Base-by-base conservation (phyloP, 108 stramenopile species). In the Fistulifera pelliculosa region DNA sequence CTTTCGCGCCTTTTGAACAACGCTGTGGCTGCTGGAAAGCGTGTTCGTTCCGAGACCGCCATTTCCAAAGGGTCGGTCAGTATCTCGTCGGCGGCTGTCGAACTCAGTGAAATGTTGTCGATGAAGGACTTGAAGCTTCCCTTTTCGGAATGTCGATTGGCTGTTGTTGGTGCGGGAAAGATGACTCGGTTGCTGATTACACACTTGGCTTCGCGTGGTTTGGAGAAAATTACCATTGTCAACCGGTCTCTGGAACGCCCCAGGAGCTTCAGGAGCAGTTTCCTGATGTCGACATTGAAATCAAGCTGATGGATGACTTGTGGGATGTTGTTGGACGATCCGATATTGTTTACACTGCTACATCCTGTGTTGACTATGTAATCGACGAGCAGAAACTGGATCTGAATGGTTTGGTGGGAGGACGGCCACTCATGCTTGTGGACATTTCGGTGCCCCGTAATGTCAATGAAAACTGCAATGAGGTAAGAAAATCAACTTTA, bases 401-500 rank as follows among this genome's bases (percentile, higher is more conserved):
- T 61, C 78, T 70, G 44, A 88, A 94, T 66, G 90, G 87, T 2
- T 41, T 77, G 6, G 79, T 74, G 23, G 68, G 80, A 24, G 83
- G 84, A 59, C 62, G 83, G 41, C 88, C 79, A 0, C 54, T 96
- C 51, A 95, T 97, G 93, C 69, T 99, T 49, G 95, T 97, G 3
- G 98, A 99, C 65, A 99, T 99, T 66, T 81, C 94, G n/a, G 98
- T 99, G 16, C 98, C 98, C 23, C 78, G 98, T 56, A 99, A 99
- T 63, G 89, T 99, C 57, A 93, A 89, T 25, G 71, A 81, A 22
- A 85, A 93, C 47, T 84, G 87, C 64, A 78, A 73, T 15, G 66
- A 81, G 49, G 90, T 88, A 63, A 62, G 1, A 16, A 41, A 22
- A 45, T 67, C 16, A 40, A 13, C 47, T 47, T 4, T 16, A 49